Conservation (phyloP, 176 grass and related monocot species). For the Oryza nivara region DNA sequence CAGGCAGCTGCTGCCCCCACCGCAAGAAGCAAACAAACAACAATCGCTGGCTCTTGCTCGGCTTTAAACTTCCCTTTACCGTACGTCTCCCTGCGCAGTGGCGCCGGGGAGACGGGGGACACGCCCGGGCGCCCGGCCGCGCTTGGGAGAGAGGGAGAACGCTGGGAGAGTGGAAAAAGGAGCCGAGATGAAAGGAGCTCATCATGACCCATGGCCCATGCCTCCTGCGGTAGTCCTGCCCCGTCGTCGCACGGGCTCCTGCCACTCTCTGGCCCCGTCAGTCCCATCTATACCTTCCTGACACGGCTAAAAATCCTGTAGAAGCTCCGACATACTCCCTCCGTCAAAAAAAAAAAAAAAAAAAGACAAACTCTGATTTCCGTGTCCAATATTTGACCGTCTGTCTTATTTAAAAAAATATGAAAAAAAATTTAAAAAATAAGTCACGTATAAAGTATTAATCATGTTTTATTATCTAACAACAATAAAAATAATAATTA, state of each 20-base stretch:
- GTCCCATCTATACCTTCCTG: too few relatives aligned
- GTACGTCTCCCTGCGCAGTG: background rate
- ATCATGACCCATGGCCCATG: constrained; percentile 30
- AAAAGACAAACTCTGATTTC: too few relatives aligned
- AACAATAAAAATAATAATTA: too few relatives aligned
- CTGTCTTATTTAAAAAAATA: too few relatives aligned
- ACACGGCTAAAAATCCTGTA: too few relatives aligned
- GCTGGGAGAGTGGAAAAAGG: too few relatives aligned
- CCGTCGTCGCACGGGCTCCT: constrained; percentile 23
- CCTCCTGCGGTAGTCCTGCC: background rate
- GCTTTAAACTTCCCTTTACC: background rate
- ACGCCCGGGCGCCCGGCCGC: constrained; percentile 4
- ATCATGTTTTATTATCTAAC: too few relatives aligned
- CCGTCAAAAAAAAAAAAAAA: too few relatives aligned
- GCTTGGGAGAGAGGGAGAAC: background rate
- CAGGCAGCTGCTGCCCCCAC: constrained; percentile 12
- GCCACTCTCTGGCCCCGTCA: background rate
- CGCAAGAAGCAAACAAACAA: constrained; percentile 39
- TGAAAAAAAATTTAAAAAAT: too few relatives aligned
- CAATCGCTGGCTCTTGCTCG: background rate
- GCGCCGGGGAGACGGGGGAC: constrained; percentile 28
- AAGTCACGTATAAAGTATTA: too few relatives aligned
- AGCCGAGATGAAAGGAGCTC: constrained; percentile 20
- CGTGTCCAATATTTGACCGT: too few relatives aligned
- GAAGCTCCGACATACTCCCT: too few relatives aligned